Base-by-base conservation (phyloP, 192 early-diverging fungal genomes). In the Gigaspora rosea region DNA sequence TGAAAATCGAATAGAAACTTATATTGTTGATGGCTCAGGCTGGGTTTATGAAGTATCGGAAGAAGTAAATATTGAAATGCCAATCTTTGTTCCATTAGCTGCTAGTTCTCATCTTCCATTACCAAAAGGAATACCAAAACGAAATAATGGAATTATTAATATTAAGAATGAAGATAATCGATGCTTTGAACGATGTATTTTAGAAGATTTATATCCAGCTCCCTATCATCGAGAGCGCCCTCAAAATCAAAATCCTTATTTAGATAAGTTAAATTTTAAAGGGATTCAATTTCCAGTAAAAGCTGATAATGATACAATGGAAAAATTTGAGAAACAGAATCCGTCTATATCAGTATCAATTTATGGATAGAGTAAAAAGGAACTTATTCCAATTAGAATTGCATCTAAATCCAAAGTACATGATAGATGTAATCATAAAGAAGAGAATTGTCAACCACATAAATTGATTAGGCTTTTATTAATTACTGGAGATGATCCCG, bases 401-500 rank as follows among this genome's bases (percentile, higher is more conserved):
- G 27, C 27, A 27, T 27, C 27, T 27, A 27, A 27, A 27, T 27
- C 27, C 27, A 27, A 27, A 27, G 27, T 27, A 27, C 27, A 27
- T 27, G 1, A 27, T 27, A 27, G 27, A 27, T 27, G 27, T 27
- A 27, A 27, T 27, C 27, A 27, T 27, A 27, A 27, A 27, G 27
- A 9, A 62, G 20, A 2, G 61, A 18, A n/a, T 62, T 62, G 61
- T 62, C 61, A 62, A 62, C 61, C n/a, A 62, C n/a, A 2, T 16
- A 62, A n/a, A 62, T 62, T 62, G 18, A 62, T 62, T 62, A 9
- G 61, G 18, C 61, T 62, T 62, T 62, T 62, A 62, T 62, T 62
- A 62, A 62, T 62, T 15, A 62, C 61, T 33, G 61, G 61, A 9
- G 32, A 62, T n/a, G 61, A 62, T 62, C 61, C 61, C 0, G 18